Conservation (phyloP, 1,284 basidiomycete species). For the Ganoderma leucocontextum region DNA sequence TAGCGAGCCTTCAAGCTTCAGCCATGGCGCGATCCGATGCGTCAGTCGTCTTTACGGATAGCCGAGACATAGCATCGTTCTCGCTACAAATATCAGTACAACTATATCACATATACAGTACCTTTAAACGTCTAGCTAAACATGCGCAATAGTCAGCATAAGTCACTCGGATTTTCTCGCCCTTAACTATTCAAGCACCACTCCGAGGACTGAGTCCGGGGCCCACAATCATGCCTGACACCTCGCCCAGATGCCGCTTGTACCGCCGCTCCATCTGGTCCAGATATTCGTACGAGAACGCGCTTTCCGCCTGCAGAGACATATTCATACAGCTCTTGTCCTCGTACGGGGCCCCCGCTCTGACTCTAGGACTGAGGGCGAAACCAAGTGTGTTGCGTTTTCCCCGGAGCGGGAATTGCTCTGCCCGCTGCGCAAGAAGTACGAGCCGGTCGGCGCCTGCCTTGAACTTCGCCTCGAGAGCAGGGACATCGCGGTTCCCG, state of each 20-base stretch:
- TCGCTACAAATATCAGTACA: constrained; percentile 1
- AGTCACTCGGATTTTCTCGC: neutral
- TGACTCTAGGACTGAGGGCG: constrained; percentile 18
- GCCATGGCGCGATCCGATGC: too few relatives aligned
- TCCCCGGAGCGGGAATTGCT: constrained; percentile 21
- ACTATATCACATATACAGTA: neutral
- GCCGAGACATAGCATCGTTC: neutral
- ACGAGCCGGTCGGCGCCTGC: constrained; percentile 46
- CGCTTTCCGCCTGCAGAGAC: constrained; percentile 6
- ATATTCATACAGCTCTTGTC: constrained; percentile 23
- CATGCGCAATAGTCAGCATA: neutral
- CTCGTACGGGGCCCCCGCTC: constrained; percentile 19
- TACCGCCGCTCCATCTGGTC: constrained; percentile 38
- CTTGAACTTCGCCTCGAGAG: too few relatives aligned
- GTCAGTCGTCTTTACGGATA: too few relatives aligned
- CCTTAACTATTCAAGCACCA: neutral
- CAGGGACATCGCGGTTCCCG: constrained; percentile 71
- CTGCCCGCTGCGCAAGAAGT: constrained; percentile 31
- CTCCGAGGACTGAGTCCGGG: neutral
- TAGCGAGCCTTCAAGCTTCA: too few relatives aligned
- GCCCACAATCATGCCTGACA: constrained; percentile 27
- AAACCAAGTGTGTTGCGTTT: constrained; percentile 22
- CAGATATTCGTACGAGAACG: constrained; percentile 33
- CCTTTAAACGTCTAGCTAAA: neutral
- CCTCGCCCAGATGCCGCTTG: constrained; percentile 38